These are phyloP conservation scores for Syzygium syzygioides DNA, from an alignment of 441 rosid genomes.

Conservation along the genomic window DNA sequence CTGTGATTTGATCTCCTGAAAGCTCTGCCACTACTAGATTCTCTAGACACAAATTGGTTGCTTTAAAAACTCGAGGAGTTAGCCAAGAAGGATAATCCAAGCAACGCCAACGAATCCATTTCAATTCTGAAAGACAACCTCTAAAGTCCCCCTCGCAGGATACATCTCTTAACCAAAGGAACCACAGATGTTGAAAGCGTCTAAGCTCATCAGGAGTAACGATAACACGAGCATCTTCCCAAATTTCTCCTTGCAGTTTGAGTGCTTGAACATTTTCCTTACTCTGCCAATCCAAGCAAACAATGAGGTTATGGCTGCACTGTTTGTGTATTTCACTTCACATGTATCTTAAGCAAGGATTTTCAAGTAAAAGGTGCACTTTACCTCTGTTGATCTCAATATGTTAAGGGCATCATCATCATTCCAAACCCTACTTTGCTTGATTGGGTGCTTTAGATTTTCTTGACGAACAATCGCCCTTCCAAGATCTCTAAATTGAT, in stretches of 20 bases:
- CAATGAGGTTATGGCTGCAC: neutral
- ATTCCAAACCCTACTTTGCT: neutral
- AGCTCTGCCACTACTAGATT: conserved; percentile 1
- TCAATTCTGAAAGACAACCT: neutral
- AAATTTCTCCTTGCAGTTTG: neutral
- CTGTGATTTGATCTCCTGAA: neutral
- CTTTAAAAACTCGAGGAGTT: neutral
- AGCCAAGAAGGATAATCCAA: neutral
- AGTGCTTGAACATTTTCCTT: neutral
- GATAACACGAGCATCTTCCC: neutral
- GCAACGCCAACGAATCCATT: neutral
- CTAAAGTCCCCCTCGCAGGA: neutral
- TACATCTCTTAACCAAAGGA: neutral
- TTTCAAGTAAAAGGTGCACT: neutral
- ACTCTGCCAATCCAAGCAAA: neutral
- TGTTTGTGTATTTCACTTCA: neutral
- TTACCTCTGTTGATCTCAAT: neutral
- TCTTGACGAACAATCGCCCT: neutral
- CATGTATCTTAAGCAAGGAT: neutral
- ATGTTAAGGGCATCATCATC: neutral
- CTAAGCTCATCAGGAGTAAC: neutral
- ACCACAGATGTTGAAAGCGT: neutral
- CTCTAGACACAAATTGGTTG: neutral
- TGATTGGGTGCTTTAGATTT: neutral
- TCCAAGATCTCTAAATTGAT: conserved; percentile 1